Percentiles rank a stretch among this genome's conserved stretches.
phyloP scores from a whole-genome alignment of 140 eudicot species.

The Bidens hawaiensis region DNA sequence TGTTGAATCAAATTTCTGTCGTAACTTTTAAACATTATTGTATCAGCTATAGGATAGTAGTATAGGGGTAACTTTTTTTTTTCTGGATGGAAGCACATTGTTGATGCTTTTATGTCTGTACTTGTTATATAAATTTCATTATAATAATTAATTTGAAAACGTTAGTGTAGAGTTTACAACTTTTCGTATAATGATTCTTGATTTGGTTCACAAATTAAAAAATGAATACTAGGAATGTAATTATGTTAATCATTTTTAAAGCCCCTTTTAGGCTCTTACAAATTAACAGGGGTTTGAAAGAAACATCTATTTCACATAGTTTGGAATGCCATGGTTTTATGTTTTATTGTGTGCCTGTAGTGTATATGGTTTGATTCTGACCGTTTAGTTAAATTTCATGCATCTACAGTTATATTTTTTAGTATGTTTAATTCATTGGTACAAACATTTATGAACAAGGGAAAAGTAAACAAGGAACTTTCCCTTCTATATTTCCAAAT shows the following conservation, averaged over 20 bases:
- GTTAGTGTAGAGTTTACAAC: not conserved
- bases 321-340: not conserved
- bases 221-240: conserved; percentile 8
- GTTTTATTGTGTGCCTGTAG: not conserved
- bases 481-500: not conserved
- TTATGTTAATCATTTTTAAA: not conserved
- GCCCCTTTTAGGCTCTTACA: not conserved
- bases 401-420: not conserved
- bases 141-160: not conserved
- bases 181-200: not conserved
- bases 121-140: not conserved
- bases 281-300: not conserved
- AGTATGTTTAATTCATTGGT: not conserved
- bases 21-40: not conserved
- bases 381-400: not conserved
- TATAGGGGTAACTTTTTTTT: not conserved
- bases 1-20: not conserved
- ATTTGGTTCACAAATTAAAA: not conserved
- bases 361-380: not conserved
- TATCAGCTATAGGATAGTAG: not conserved
- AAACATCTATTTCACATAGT: not conserved
- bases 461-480: not conserved
- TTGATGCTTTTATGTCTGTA: not conserved
- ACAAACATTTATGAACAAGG: not conserved
- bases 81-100: not conserved